Conservation (phyloP, 1,284 basidiomycete species). For the Ceratobasidium sp. region DNA sequence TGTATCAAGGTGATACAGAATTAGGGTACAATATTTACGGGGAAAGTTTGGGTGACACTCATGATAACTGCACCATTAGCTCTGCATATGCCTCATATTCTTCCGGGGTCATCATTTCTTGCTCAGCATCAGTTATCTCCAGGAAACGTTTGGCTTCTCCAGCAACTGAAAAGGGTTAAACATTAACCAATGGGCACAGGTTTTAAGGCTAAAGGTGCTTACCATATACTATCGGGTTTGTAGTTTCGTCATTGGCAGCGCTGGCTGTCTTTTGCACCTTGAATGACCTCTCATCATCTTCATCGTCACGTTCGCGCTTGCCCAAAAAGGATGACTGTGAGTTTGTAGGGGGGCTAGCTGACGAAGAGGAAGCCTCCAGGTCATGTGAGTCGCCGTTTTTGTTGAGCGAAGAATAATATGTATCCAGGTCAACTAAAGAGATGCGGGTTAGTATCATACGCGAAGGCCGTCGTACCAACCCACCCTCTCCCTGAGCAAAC, state of each 20-base stretch:
- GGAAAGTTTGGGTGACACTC: background rate
- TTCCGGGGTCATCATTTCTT: conserved; percentile 85
- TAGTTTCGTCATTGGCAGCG: conserved; percentile 51
- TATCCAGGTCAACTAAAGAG: conserved; percentile 42
- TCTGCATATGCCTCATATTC: conserved; percentile 76
- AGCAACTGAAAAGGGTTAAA: conserved; percentile 9
- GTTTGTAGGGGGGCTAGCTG: background rate
- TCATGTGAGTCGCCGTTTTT: conserved; percentile 22
- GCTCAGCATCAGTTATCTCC: conserved; percentile 80
- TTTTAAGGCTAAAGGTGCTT: conserved; percentile 50
- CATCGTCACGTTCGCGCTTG: conserved; percentile 25
- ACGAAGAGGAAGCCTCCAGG: background rate
- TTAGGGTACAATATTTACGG: too few relatives aligned
- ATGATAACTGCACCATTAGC: conserved; percentile 26
- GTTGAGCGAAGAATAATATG: conserved; percentile 43
- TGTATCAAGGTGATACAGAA: too few relatives aligned
- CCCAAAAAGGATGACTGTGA: conserved; percentile 36
- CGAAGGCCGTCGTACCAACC: background rate
- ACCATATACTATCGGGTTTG: conserved; percentile 77
- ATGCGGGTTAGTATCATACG: background rate
- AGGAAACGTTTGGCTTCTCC: conserved; percentile 45
- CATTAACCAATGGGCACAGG: background rate
- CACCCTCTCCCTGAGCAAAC: conserved; percentile 37
- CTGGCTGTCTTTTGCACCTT: conserved; percentile 21
- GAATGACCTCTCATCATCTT: background rate